Evolutionary conservation across 2,329 filamentous ascomycete species (phyloP).

Genomic region (Diaporthe sp.): DNA sequence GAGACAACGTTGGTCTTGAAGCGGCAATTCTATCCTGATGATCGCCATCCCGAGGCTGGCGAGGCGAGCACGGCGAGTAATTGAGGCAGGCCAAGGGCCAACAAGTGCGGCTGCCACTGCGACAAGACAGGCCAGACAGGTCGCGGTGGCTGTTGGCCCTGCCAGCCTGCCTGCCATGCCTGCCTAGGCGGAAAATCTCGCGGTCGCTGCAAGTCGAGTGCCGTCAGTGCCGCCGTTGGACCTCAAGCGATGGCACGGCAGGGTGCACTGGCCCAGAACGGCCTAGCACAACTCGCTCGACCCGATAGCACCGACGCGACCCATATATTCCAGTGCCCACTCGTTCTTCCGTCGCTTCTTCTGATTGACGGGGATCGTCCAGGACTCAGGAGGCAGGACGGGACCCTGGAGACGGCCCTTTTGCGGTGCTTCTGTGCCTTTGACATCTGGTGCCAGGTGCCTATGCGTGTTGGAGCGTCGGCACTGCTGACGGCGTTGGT

Average conservation of each 20-base stretch:
- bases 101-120: conserved; percentile 9
- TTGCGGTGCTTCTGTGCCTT: conserved; percentile 28
- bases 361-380: conserved; percentile 33
- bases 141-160: not conserved
- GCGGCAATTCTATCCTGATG: conserved; percentile 23
- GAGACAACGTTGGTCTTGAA: conserved; percentile 17
- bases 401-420: conserved; percentile 34
- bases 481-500: conserved; percentile 16
- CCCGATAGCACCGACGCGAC: conserved; percentile 34
- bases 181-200: conserved; percentile 9
- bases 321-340: conserved; percentile 21
- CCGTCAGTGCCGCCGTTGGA: conserved; percentile 32
- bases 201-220: conserved; percentile 28
- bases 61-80: conserved; percentile 27
- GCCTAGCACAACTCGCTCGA: conserved; percentile 29
- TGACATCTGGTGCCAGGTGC: not conserved
- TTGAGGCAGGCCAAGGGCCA: conserved; percentile 16
- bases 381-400: conserved; percentile 25
- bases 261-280: conserved; percentile 13
- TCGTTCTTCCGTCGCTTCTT: conserved; percentile 20
- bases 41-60: conserved; percentile 22
- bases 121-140: not conserved
- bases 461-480: not conserved
- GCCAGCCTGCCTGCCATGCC: not conserved
- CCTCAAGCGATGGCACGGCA: conserved; percentile 28